Percentiles rank a stretch among this genome's conserved stretches.
Conservation (phyloP, 495 filamentous ascomycete genomes). For the Cairneyella variabilis region DNA sequence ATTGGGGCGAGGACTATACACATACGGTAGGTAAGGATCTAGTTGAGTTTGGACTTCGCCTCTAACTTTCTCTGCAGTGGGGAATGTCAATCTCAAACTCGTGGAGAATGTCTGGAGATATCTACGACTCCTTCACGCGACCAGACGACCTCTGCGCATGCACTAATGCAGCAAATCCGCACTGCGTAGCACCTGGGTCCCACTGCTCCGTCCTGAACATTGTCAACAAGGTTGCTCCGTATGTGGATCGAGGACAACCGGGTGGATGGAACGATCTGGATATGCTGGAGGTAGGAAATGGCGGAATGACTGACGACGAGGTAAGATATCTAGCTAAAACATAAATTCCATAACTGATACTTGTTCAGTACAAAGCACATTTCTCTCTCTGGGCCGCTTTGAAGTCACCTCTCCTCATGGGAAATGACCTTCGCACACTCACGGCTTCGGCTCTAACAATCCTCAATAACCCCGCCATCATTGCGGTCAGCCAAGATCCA, state of each 20-base stretch:
- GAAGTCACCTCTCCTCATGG: conserved; percentile 47
- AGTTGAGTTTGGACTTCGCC: neutral
- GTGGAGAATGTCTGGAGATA: conserved; percentile 51
- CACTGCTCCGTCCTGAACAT: conserved; percentile 49
- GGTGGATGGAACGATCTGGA: conserved; percentile 45
- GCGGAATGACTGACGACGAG: conserved; percentile 27
- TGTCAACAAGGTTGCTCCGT: conserved; percentile 42
- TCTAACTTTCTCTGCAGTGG: conserved; percentile 26
- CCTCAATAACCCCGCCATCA: conserved; percentile 37
- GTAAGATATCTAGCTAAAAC: neutral
- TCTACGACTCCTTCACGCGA: conserved; percentile 29
- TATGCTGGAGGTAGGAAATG: conserved; percentile 44
- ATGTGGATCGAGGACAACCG: conserved; percentile 31
- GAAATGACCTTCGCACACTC: conserved; percentile 36
- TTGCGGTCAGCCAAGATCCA: conserved; percentile 44
- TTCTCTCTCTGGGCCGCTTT: conserved; percentile 48
- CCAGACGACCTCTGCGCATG: conserved; percentile 33
- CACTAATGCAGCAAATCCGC: conserved; percentile 26
- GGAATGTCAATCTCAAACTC: conserved; percentile 49
- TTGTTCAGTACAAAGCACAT: conserved; percentile 40
- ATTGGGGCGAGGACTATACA: conserved; percentile 39
- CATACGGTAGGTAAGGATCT: conserved; percentile 7
- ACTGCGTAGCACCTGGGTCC: conserved; percentile 44
- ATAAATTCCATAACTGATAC: neutral
- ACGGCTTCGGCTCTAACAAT: conserved; percentile 25